Conservation (phyloP, 2,329 filamentous ascomycete genomes). For the Ophiocordyceps camponoti-leonardi region DNA sequence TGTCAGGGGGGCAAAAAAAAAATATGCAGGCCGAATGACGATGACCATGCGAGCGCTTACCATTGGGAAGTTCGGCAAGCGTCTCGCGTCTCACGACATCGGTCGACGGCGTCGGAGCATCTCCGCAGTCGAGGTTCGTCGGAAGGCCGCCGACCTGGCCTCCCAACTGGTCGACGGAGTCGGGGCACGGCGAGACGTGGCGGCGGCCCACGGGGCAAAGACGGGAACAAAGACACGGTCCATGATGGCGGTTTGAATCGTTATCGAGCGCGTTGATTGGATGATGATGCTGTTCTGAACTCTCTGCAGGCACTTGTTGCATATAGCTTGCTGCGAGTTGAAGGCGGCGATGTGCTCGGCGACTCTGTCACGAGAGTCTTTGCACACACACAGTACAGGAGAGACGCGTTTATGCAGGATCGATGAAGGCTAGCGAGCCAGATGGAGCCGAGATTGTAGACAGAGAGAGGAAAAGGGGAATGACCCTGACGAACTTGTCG, state of each 20-base stretch:
- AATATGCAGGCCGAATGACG: background rate
- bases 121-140: background rate
- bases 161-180: conserved; percentile 6
- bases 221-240: conserved; percentile 19
- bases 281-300: conserved; percentile 23
- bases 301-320: conserved; percentile 39
- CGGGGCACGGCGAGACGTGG: conserved; percentile 19
- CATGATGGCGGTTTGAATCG: conserved; percentile 27
- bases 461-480: background rate
- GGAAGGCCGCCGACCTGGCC: background rate
- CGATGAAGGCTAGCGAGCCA: no score
- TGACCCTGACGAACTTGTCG: background rate
- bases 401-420: no score
- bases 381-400: conserved; percentile 24
- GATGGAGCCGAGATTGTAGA: no score
- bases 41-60: conserved; percentile 27
- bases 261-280: conserved; percentile 16
- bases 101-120: conserved; percentile 14
- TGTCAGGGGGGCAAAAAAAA: no score
- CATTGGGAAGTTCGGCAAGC: conserved; percentile 58
- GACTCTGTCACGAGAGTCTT: conserved; percentile 29
- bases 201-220: conserved; percentile 9
- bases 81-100: conserved; percentile 11
- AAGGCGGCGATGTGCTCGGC: conserved; percentile 9
- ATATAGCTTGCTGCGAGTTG: conserved; percentile 37